These are phyloP conservation scores for Trifolium repens DNA, from an alignment of 306 rosid species.

Conservation along the genomic window DNA sequence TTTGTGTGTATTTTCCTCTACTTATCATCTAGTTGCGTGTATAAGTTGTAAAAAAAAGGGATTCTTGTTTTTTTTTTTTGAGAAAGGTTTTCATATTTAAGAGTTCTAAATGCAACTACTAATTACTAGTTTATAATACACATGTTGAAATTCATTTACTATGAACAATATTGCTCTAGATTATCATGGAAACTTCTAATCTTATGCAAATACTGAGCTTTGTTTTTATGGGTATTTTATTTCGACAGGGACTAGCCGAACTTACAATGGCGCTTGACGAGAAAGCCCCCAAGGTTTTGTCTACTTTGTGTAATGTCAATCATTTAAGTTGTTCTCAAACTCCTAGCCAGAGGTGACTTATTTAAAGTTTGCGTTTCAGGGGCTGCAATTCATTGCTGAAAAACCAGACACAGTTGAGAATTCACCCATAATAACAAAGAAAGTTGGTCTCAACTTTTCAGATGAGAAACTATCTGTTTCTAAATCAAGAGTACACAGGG, in stretches of 20 bases:
- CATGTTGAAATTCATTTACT: conserved; percentile 11
- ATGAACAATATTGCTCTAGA: conserved; percentile 7
- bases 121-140: conserved; percentile 10
- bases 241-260: conserved; percentile 40
- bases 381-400: conserved; percentile 50
- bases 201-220: neutral
- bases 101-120: conserved; percentile 3
- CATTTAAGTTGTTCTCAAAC: neutral
- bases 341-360: conserved; percentile 2
- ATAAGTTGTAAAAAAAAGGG: conserved; percentile 1
- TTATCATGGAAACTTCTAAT: neutral
- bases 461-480: conserved; percentile 36
- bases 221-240: conserved; percentile 11
- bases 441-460: conserved; percentile 38
- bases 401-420: conserved; percentile 39
- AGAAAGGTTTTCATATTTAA: conserved; percentile 6
- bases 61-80: neutral
- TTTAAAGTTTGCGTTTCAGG: conserved; percentile 39
- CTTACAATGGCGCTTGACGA: conserved; percentile 28
- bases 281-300: conserved; percentile 42
- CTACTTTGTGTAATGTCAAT: neutral
- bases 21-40: neutral
- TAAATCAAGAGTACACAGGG: conserved; percentile 47
- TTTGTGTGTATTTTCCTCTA: conserved; percentile 8
- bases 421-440: conserved; percentile 29